Evolutionary conservation across 1,139 yeast genomes (phyloP).

Genomic region (Yamadazyma aaseri): DNA sequence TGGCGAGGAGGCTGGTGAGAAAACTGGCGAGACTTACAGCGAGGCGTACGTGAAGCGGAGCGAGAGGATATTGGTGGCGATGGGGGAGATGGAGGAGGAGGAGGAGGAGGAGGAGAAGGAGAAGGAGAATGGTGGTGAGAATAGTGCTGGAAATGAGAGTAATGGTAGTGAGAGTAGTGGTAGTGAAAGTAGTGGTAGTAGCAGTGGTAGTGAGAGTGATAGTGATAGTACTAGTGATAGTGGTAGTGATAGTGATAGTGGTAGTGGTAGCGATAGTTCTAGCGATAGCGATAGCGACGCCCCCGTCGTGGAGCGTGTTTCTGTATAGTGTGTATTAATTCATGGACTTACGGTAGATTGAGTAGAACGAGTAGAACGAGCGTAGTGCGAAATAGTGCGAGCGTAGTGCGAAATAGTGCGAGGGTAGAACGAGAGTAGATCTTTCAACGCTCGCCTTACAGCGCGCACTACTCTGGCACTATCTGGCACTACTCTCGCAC

Average conservation of each 20-base stretch:
- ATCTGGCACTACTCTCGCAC: too few relatives aligned
- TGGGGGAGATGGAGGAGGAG: constrained; percentile 38
- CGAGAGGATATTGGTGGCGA: constrained; percentile 28
- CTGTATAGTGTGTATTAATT: constrained; percentile 10
- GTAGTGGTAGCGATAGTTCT: not conserved
- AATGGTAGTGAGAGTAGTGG: constrained; percentile 8
- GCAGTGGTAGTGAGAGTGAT: too few relatives aligned
- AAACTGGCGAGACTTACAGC: constrained; percentile 21
- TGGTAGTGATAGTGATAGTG: constrained; percentile 1
- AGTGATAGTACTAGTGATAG: not conserved
- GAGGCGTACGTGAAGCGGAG: constrained; percentile 48
- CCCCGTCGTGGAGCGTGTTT: constrained; percentile 18
- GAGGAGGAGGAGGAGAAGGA: constrained; percentile 15
- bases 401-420: too few relatives aligned
- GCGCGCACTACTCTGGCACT: too few relatives aligned
- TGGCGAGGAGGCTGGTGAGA: constrained; percentile 18
- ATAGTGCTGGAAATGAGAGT: constrained; percentile 7
- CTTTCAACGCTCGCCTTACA: too few relatives aligned
- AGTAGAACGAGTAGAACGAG: too few relatives aligned
- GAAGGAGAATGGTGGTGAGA: constrained; percentile 13
- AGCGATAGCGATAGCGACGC: constrained; percentile 1
- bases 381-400: too few relatives aligned
- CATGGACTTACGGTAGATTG: too few relatives aligned
- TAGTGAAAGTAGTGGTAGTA: constrained; percentile 6
- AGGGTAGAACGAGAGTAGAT: too few relatives aligned